phyloP scores from a whole-genome alignment of 2,329 filamentous ascomycete species.

The Aspergillus versicolor region DNA sequence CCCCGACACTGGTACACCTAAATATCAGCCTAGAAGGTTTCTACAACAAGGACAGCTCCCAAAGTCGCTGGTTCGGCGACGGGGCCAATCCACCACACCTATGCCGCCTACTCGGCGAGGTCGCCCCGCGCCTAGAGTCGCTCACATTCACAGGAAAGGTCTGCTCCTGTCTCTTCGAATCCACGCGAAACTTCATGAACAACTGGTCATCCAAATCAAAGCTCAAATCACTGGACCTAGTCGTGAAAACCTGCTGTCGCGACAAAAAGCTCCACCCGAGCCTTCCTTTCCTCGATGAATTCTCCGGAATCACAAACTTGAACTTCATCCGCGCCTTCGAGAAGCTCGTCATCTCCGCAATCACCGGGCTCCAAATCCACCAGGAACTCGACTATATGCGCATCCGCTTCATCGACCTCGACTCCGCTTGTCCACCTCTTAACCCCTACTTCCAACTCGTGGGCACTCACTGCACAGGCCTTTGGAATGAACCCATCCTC shows the following conservation, averaged over 20 bases:
- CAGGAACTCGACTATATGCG: constrained; percentile 63
- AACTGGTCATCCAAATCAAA: constrained; percentile 38
- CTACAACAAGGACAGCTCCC: constrained; percentile 63
- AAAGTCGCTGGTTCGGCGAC: constrained; percentile 49
- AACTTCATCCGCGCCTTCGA: constrained; percentile 72
- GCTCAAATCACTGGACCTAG: constrained; percentile 67
- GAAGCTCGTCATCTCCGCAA: constrained; percentile 62
- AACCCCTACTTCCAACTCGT: constrained; percentile 71
- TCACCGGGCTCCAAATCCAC: constrained; percentile 60
- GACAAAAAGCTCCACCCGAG: constrained; percentile 29
- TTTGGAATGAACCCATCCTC: constrained; percentile 71
- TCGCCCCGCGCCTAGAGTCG: constrained; percentile 63
- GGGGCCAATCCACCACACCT: constrained; percentile 61
- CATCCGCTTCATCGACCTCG: constrained; percentile 74
- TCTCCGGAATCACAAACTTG: constrained; percentile 69
- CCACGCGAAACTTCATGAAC: constrained; percentile 53
- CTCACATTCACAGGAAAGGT: constrained; percentile 71
- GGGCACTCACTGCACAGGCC: constrained; percentile 62
- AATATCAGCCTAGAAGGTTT: constrained; percentile 71
- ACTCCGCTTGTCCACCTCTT: constrained; percentile 67
- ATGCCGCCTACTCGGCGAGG: constrained; percentile 62
- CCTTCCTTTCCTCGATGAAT: constrained; percentile 57
- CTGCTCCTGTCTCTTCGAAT: constrained; percentile 67
- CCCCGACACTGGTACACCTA: constrained; percentile 60
- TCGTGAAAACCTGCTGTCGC: constrained; percentile 73